Percentiles rank a stretch among this genome's conserved stretches.
Conservation (phyloP, 2,329 filamentous ascomycete genomes). For the Ophiostoma piceae region DNA sequence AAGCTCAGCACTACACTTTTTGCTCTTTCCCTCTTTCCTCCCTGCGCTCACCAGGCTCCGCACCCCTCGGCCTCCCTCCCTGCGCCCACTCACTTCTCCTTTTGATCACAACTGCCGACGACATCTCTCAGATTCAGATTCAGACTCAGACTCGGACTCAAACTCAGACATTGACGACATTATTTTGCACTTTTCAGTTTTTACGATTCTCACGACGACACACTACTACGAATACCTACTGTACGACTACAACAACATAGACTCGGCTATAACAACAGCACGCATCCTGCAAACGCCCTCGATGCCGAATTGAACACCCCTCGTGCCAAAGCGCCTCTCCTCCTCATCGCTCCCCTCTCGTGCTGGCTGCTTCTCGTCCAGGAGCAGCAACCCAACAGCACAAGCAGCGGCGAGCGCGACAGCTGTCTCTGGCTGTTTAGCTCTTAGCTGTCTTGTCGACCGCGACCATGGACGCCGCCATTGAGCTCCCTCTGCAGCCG, state of each 20-base stretch:
- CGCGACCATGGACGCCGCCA: slow-evolving; percentile 28
- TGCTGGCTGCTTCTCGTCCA: slow-evolving; percentile 21
- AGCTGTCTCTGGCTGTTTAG: neutral
- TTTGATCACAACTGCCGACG: neutral
- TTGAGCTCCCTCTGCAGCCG: slow-evolving; percentile 28
- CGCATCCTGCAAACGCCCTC: neutral
- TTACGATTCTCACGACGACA: neutral
- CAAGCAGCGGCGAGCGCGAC: slow-evolving; percentile 13
- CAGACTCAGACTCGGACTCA: neutral
- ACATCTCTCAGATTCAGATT: neutral
- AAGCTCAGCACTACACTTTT: no score
- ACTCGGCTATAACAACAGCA: neutral
- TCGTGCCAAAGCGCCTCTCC: slow-evolving; percentile 13
- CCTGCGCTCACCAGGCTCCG: neutral
- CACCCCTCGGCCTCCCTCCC: neutral
- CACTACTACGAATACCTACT: neutral
- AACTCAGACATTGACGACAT: neutral
- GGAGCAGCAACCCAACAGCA: slow-evolving; percentile 18
- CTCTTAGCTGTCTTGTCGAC: neutral
- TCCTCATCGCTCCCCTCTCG: slow-evolving; percentile 10
- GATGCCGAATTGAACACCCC: slow-evolving; percentile 15
- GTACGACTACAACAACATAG: neutral
- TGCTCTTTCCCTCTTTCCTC: neutral
- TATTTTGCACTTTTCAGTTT: neutral
- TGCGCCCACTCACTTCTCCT: slow-evolving; percentile 3